Evolutionary conservation across 495 filamentous ascomycete genomes (phyloP).

Genomic region (Hamigera avellanea): DNA sequence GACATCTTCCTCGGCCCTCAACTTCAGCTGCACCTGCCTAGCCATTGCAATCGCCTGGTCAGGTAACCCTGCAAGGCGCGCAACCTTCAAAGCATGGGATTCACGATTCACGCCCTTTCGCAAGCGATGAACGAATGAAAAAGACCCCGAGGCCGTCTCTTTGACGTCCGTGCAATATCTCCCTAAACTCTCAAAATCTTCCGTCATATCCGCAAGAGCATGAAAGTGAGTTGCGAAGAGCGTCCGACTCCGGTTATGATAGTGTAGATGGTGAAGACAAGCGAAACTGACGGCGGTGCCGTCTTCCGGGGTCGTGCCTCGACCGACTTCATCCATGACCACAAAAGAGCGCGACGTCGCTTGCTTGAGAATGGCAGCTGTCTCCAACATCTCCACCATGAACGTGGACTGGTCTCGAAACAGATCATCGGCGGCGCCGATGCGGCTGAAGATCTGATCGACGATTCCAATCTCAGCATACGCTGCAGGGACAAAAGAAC

Average conservation of each 20-base stretch:
- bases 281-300: conserved; percentile 85
- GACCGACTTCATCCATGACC: conserved; percentile 97
- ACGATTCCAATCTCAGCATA: conserved; percentile 78
- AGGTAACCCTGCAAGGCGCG: conserved; percentile 68
- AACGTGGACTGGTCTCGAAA: conserved; percentile 91
- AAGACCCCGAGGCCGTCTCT: conserved; percentile 50
- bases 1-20: conserved; percentile 1
- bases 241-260: conserved; percentile 61
- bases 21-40: conserved; percentile 14
- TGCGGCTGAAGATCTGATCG: conserved; percentile 84
- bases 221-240: conserved; percentile 97
- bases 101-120: conserved; percentile 71
- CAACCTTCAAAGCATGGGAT: conserved; percentile 89
- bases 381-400: conserved; percentile 55
- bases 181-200: conserved; percentile 50
- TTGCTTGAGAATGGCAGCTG: conserved; percentile 40
- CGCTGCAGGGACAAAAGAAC: conserved; percentile 80
- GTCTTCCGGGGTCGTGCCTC: conserved; percentile 87
- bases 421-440: conserved; percentile 87
- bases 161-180: conserved; percentile 86
- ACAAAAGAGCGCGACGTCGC: conserved; percentile 57
- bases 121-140: conserved; percentile 78
- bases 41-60: conserved; percentile 48
- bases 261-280: conserved; percentile 67
- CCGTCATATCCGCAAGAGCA: conserved; percentile 63